Conservation (phyloP, 2,329 filamentous ascomycete species). For the Botryosphaeria dothidea region DNA sequence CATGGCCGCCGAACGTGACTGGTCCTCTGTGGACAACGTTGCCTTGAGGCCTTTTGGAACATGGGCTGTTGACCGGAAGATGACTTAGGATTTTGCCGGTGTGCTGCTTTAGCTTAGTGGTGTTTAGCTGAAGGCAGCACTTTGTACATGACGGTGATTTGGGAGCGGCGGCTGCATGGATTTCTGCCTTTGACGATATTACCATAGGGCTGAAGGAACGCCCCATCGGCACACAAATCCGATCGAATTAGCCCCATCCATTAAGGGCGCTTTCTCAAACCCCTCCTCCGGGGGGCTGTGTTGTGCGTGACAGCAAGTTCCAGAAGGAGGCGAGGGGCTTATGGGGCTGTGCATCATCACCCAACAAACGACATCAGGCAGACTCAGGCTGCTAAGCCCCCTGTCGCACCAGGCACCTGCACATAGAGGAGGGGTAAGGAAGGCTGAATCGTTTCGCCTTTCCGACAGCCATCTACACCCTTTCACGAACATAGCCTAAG, state of each 20-base stretch:
- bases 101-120: background rate
- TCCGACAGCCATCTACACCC: background rate
- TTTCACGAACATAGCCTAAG: background rate
- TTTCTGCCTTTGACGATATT: background rate
- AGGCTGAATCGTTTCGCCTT: background rate
- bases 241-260: background rate
- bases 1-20: constrained; percentile 40
- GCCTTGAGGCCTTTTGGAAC: background rate
- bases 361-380: background rate
- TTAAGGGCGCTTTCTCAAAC: too few relatives aligned
- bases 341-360: background rate
- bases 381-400: background rate
- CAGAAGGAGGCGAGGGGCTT: background rate
- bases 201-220: background rate
- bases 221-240: background rate
- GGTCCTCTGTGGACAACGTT: constrained; percentile 21
- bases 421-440: background rate
- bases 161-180: background rate
- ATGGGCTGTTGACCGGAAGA: background rate
- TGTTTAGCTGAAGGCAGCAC: background rate
- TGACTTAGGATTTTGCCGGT: background rate
- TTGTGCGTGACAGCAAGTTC: background rate
- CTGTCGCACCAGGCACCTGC: background rate
- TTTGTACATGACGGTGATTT: background rate
- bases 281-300: background rate